Percentiles rank a stretch among this genome's conserved stretches.
These are phyloP conservation scores for Dictyostelium intermedium DNA, from an alignment of 78 protist genomes.

Conservation along the genomic window DNA sequence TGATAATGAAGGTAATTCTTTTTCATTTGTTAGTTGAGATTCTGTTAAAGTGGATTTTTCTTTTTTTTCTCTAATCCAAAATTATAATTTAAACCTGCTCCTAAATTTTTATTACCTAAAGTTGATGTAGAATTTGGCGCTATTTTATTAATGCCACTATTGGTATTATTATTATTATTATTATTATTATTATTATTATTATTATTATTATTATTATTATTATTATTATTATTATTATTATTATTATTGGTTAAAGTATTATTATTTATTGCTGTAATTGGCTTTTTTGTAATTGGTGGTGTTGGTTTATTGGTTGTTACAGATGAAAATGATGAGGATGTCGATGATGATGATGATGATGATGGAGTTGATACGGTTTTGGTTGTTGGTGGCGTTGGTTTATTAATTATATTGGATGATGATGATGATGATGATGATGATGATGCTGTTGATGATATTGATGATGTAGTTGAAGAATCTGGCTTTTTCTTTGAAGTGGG, in stretches of 20 bases:
- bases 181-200: background rate
- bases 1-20: background rate
- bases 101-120: background rate
- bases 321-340: background rate
- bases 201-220: too few relatives aligned
- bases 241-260: background rate
- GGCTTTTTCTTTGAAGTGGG: background rate
- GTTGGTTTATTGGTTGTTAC: background rate
- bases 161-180: background rate
- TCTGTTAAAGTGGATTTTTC: background rate
- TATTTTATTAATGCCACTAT: background rate
- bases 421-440: background rate
- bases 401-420: background rate
- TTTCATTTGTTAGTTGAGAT: background rate
- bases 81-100: background rate
- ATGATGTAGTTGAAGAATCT: background rate
- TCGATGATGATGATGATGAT: background rate
- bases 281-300: background rate
- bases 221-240: background rate
- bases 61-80: background rate
- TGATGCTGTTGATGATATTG: background rate
- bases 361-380: background rate
- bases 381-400: background rate
- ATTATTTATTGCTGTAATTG: background rate
- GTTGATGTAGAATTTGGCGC: background rate